These are phyloP conservation scores for Blastobotrys capitulatus DNA, from an alignment of 1,139 yeast species.

Conservation along the genomic window DNA sequence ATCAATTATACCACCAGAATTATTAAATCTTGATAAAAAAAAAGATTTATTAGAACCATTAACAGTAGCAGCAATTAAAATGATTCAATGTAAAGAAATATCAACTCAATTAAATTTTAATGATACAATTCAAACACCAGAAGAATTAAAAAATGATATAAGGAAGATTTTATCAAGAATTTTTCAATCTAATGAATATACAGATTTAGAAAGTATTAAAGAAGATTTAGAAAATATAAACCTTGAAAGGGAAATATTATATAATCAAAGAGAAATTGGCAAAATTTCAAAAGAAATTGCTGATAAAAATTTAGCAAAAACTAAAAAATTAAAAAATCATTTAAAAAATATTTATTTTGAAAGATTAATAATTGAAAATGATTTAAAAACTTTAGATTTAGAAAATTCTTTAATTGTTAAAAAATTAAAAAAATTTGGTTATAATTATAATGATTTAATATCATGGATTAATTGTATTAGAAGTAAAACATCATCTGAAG, in stretches of 20 bases:
- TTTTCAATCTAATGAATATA: background rate
- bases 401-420: background rate
- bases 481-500: slow-evolving; percentile 19
- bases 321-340: background rate
- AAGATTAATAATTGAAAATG: slow-evolving; percentile 1
- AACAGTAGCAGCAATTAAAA: background rate
- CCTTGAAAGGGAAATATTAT: no score
- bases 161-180: background rate
- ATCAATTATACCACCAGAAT: background rate
- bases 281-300: no score
- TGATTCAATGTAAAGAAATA: background rate
- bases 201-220: no score
- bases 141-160: background rate
- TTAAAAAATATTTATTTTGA: background rate
- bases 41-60: background rate
- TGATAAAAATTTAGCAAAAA: background rate
- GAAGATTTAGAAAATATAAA: no score
- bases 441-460: slow-evolving; percentile 15
- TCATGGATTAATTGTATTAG: slow-evolving; percentile 23
- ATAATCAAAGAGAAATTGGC: no score
- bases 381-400: slow-evolving; percentile 1
- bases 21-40: background rate
- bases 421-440: slow-evolving; percentile 8
- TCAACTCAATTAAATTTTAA: background rate
- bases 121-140: background rate